Percentiles rank a stretch among this genome's conserved stretches.
Evolutionary conservation across 192 early-diverging fungal species (phyloP).

Genomic region (Backusella sp.): DNA sequence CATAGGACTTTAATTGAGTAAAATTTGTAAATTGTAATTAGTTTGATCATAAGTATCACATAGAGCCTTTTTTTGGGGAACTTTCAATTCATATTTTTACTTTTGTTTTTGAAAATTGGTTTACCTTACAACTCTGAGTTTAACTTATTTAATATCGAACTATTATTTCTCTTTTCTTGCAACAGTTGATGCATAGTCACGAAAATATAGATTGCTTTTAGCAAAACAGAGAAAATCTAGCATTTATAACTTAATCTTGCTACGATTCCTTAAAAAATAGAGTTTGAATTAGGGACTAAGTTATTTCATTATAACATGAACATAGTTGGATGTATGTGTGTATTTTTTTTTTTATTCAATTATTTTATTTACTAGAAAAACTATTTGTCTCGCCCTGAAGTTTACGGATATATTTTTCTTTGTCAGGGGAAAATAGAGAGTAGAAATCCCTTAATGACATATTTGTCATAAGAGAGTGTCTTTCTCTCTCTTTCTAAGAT

Average conservation of each 20-base stretch:
- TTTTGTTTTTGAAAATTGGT: neutral
- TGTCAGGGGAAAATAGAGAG: neutral
- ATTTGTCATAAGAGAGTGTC: too few relatives aligned
- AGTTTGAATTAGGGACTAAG: too few relatives aligned
- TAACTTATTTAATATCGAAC: neutral
- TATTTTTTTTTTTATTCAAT: neutral
- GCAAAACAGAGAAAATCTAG: neutral
- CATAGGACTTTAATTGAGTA: neutral
- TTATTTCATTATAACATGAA: too few relatives aligned
- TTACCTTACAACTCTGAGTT: neutral
- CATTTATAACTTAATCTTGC: too few relatives aligned
- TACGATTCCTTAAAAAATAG: too few relatives aligned
- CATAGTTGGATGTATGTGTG: too few relatives aligned
- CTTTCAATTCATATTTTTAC: neutral
- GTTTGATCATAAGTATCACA: too few relatives aligned
- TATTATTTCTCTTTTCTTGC: neutral
- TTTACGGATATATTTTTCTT: neutral
- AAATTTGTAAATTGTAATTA: too few relatives aligned
- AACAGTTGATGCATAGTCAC: neutral
- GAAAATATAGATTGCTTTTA: neutral
- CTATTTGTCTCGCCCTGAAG: neutral
- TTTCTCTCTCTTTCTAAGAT: neutral
- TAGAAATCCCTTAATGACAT: neutral
- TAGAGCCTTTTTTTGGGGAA: neutral
- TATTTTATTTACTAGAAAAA: too few relatives aligned